phyloP scores from a whole-genome alignment of 1,284 basidiomycete species.

The Microbotryomycetes sp. region DNA sequence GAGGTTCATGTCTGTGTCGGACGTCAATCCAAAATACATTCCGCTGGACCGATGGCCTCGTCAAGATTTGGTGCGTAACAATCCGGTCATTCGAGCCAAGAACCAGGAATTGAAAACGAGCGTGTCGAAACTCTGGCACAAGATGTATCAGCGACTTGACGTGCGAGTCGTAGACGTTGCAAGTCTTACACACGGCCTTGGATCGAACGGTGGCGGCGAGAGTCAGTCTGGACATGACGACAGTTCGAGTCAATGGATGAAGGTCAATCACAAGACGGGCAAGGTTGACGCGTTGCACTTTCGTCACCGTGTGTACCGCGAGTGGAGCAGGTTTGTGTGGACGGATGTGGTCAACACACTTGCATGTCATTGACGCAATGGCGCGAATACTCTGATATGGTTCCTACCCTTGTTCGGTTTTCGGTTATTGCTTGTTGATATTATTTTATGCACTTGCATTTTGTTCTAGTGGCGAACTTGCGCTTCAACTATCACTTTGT shows the following conservation, averaged over 20 bases:
- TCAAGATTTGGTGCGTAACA: slow-evolving; percentile 24
- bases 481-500: too few species aligned
- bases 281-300: slow-evolving; percentile 27
- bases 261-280: neutral
- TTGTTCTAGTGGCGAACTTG: too few species aligned
- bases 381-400: neutral
- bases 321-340: slow-evolving; percentile 22
- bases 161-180: slow-evolving; percentile 16
- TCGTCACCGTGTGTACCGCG: slow-evolving; percentile 17
- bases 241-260: too few species aligned
- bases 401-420: neutral
- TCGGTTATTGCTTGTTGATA: neutral
- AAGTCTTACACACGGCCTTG: slow-evolving; percentile 14
- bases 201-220: slow-evolving; percentile 1
- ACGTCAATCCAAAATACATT: slow-evolving; percentile 21
- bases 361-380: neutral
- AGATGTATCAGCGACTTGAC: neutral
- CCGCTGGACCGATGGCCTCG: slow-evolving; percentile 25
- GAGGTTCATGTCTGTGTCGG: slow-evolving; percentile 20
- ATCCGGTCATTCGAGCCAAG: slow-evolving; percentile 20
- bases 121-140: neutral
- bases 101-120: neutral
- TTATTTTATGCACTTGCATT: neutral
- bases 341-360: slow-evolving; percentile 10
- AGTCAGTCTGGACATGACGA: too few species aligned